Conservation (phyloP, 2,329 filamentous ascomycete genomes). For the Chaetomiaceae sp. region DNA sequence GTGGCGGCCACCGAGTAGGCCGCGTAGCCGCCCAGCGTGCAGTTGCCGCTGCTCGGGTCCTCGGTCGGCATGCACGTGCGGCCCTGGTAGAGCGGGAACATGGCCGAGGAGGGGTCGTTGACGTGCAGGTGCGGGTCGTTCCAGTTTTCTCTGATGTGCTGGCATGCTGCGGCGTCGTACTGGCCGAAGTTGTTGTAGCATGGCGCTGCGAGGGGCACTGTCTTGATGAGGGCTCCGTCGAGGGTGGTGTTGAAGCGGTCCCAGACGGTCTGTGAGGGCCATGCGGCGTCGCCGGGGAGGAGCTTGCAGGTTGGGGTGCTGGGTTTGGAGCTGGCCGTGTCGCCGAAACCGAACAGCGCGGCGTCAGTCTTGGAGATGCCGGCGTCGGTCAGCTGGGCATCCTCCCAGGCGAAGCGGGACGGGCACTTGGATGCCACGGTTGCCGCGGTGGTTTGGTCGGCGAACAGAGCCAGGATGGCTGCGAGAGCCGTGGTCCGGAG, state of each 20-base stretch:
- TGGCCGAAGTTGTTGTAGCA: constrained; percentile 32
- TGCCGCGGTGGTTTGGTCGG: constrained; percentile 1
- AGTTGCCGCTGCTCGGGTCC: constrained; percentile 26
- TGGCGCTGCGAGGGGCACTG: constrained; percentile 32
- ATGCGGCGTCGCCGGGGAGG: constrained; percentile 31
- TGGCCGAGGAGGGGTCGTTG: constrained; percentile 37
- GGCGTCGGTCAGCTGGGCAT: constrained; percentile 27
- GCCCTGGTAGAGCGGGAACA: constrained; percentile 39
- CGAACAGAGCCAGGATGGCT: constrained; percentile 6
- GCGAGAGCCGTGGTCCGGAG: constrained; percentile 7
- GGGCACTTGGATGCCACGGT: constrained; percentile 4
- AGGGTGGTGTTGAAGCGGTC: constrained; percentile 25
- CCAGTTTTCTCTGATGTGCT: constrained; percentile 27
- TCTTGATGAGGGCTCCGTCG: constrained; percentile 33
- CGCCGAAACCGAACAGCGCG: constrained; percentile 21
- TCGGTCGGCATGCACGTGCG: constrained; percentile 34
- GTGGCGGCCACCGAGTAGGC: constrained; percentile 38
- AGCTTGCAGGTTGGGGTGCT: constrained; percentile 27
- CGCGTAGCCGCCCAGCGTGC: constrained; percentile 37
- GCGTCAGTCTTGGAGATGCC: constrained; percentile 29
- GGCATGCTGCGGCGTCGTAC: constrained; percentile 31
- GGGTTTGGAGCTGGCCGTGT: background rate
- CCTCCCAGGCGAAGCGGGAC: constrained; percentile 23
- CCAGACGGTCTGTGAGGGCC: constrained; percentile 31
- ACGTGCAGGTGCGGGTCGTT: constrained; percentile 22